These are phyloP conservation scores for Medicago lupulina DNA, from an alignment of 306 rosid species.

Conservation along the genomic window DNA sequence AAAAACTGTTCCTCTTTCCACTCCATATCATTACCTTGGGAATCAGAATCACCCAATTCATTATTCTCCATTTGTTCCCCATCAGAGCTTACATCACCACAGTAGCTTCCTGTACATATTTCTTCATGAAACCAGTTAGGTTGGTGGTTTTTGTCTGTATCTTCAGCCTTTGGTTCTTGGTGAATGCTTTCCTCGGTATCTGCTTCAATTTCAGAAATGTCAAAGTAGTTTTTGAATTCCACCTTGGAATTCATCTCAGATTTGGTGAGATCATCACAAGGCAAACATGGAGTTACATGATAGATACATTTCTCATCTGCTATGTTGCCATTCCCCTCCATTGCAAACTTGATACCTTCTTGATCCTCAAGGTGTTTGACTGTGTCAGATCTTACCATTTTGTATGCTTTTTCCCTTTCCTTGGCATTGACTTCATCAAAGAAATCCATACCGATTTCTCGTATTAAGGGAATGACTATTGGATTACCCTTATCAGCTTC, in stretches of 20 bases:
- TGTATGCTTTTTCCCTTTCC: slow-evolving; percentile 31
- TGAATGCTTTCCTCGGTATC: slow-evolving; percentile 33
- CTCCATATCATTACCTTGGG: slow-evolving; percentile 47
- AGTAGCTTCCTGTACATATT: slow-evolving; percentile 42
- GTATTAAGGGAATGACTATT: slow-evolving; percentile 28
- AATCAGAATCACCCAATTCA: slow-evolving; percentile 46
- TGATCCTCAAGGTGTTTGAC: slow-evolving; percentile 36
- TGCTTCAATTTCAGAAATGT: slow-evolving; percentile 38
- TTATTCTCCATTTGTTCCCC: slow-evolving; percentile 39
- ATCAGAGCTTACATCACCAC: slow-evolving; percentile 38
- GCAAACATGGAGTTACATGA: slow-evolving; percentile 31
- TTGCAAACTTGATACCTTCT: slow-evolving; percentile 26
- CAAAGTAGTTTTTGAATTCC: slow-evolving; percentile 35
- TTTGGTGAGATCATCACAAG: slow-evolving; percentile 42
- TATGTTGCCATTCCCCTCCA: slow-evolving; percentile 33
- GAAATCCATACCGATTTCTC: slow-evolving; percentile 50
- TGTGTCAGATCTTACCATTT: slow-evolving; percentile 19
- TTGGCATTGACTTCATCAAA: slow-evolving; percentile 56
- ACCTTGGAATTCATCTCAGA: slow-evolving; percentile 47
- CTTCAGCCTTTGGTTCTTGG: slow-evolving; percentile 37
- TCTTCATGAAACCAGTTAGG: slow-evolving; percentile 45
- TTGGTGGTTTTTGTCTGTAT: slow-evolving; percentile 37
- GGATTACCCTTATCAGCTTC: slow-evolving; percentile 43
- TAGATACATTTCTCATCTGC: slow-evolving; percentile 26
- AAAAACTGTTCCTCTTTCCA: slow-evolving; percentile 56